These are phyloP conservation scores for Thalassiosira hispida DNA, from an alignment of 352 stramenopile genomes.

Conservation along the genomic window DNA sequence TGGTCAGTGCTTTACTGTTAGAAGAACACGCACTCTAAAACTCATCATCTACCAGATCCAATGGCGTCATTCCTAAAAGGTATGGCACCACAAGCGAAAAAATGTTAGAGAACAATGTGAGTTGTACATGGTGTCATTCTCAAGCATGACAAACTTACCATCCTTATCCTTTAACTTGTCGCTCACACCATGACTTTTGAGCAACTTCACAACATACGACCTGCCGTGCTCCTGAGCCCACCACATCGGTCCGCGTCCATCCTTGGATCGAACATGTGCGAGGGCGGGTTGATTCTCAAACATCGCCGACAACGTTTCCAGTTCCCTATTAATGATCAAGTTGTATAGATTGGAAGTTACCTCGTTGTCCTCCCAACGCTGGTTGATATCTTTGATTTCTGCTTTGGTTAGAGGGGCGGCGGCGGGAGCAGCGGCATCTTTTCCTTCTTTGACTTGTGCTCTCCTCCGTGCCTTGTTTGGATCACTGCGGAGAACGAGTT, in stretches of 20 bases:
- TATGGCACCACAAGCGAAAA: too few species aligned
- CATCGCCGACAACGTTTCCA: constrained; percentile 42
- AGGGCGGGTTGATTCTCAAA: constrained; percentile 46
- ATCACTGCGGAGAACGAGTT: constrained; percentile 21
- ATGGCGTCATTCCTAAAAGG: constrained; percentile 69
- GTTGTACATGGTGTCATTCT: too few species aligned
- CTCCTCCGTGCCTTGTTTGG: constrained; percentile 61
- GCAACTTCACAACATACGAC: constrained; percentile 66
- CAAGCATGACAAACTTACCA: too few species aligned
- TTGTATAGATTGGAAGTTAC: constrained; percentile 60
- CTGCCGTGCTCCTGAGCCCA: constrained; percentile 84
- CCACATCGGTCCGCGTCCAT: constrained; percentile 85
- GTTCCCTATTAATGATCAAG: constrained; percentile 48
- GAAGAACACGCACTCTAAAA: constrained; percentile 23
- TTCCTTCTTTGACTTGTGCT: constrained; percentile 28
- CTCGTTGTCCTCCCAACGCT: constrained; percentile 63
- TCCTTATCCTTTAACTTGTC: constrained; percentile 73
- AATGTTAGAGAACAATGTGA: too few species aligned
- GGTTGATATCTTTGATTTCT: constrained; percentile 59
- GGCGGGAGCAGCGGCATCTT: constrained; percentile 24
- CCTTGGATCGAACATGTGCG: constrained; percentile 71
- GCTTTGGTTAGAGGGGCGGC: constrained; percentile 31
- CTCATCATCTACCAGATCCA: constrained; percentile 57
- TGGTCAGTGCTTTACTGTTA: not conserved
- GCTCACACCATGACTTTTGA: constrained; percentile 74